These are phyloP conservation scores for Candida hungchunana DNA, from an alignment of 805 yeast species.

Conservation along the genomic window DNA sequence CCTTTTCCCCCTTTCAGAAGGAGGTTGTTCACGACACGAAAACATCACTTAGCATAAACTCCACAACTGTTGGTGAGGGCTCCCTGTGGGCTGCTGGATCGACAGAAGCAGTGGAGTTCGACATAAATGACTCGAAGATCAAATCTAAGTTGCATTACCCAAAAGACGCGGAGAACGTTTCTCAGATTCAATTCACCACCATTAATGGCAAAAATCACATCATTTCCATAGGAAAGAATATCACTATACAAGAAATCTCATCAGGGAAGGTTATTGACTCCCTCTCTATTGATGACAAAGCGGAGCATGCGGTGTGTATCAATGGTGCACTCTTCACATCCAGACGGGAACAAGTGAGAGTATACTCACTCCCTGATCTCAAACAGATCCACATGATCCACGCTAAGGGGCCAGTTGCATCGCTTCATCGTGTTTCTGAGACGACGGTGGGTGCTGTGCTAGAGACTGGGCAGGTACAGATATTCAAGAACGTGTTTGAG, in stretches of 20 bases:
- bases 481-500: slow-evolving; percentile 24
- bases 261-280: slow-evolving; percentile 10
- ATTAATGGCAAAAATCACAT: slow-evolving; percentile 1
- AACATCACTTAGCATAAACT: slow-evolving; percentile 21
- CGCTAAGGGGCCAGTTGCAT: slow-evolving; percentile 7
- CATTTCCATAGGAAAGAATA: slow-evolving; percentile 3
- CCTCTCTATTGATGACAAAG: slow-evolving; percentile 4
- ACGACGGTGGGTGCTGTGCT: slow-evolving; percentile 24
- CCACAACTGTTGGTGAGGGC: slow-evolving; percentile 15
- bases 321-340: slow-evolving; percentile 10
- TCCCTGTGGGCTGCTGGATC: slow-evolving; percentile 28
- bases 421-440: slow-evolving; percentile 1
- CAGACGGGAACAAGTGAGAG: slow-evolving; percentile 7
- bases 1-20: slow-evolving; percentile 41
- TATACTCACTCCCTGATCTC: slow-evolving; percentile 8
- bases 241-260: slow-evolving; percentile 6
- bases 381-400: slow-evolving; percentile 11
- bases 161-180: slow-evolving; percentile 10
- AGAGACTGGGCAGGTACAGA: slow-evolving; percentile 30
- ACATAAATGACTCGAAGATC: slow-evolving; percentile 17
- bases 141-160: slow-evolving; percentile 13
- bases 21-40: slow-evolving; percentile 36
- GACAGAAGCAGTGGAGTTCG: slow-evolving; percentile 18
- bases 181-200: slow-evolving; percentile 1
- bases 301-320: slow-evolving; percentile 7